Base-by-base conservation (phyloP, 2,329 filamentous ascomycete genomes). In the Nemania sp. region DNA sequence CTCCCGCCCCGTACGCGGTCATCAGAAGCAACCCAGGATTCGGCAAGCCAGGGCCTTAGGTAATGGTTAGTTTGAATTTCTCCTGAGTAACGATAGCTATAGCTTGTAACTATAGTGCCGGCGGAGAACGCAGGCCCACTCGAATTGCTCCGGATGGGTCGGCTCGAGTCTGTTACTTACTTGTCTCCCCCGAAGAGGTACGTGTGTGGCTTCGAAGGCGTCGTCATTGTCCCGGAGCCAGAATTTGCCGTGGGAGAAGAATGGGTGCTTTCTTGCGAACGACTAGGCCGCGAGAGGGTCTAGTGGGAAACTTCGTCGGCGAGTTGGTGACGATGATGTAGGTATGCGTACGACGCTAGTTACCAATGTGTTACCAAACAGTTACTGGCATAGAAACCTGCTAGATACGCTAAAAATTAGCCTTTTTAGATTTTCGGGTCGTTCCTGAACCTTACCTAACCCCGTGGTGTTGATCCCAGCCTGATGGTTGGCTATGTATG, bases 1-100 rank as follows among this genome's bases (percentile, higher is more conserved):
- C 85, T 85, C 58, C 93, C 93, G 66, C 92, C 92, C 52, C 92
- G 89, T n/a, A 95, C 91, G 32, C 89, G 85, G 79, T 95, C 93
- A 78, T 95, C 92, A 61, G 88, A 90, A 15, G 88, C 83, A 7
- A 86, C 89, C 91, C 92, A 95, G 70, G 88, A 84, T 58, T 81
- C 77, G 1, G 83, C 76, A 24, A 83, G 79, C 90, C 91, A 93
- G 24, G 82, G 82, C 66, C 88, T 90, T 77, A 45, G 55, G n/a
- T 22, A n/a, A n/a, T 15, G 7, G 59, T 68, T 26, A 68, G 53
- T 58, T n/a, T n/a, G 13, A 27, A 5, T 5, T 52, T 3, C 24
- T 52, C 49, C 24, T 22, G 24, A 10, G 26, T 27, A 13, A 29
- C 26, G 26, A 29, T 22, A 29, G n/a, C 3, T 47, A 24, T 22